phyloP scores from a whole-genome alignment of 2,329 filamentous ascomycete genomes.

The Colletotrichum sp. region DNA sequence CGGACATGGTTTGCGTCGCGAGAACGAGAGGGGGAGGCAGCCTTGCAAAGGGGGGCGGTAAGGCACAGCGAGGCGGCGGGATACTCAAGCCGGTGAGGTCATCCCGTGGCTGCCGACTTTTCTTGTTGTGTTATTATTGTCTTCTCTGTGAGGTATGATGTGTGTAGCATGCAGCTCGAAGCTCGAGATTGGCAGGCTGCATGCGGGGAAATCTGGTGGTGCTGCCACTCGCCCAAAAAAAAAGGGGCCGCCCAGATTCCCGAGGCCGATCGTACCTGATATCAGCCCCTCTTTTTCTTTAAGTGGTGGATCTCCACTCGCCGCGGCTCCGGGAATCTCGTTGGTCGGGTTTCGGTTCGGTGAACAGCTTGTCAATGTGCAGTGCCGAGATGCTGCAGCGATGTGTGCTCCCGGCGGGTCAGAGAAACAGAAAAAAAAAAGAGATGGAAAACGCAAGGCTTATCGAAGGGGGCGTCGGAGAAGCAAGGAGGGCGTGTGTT shows the following conservation, averaged over 20 bases:
- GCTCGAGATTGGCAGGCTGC: not conserved
- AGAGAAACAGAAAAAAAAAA: not conserved
- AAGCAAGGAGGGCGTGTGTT: not conserved
- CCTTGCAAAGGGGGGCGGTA: not conserved
- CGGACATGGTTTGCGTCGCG: not conserved
- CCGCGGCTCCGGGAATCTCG: not conserved
- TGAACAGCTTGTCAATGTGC: not conserved
- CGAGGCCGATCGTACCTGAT: slow-evolving; percentile 1
- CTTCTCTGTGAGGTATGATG: not conserved
- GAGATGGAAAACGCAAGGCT: not conserved
- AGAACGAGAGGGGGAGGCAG: slow-evolving; percentile 4
- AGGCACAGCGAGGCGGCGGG: not conserved
- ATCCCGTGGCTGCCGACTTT: not conserved
- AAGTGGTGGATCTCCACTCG: not conserved
- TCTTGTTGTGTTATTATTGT: not conserved
- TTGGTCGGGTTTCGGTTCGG: not conserved
- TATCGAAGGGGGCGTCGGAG: not conserved
- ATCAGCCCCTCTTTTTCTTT: not conserved
- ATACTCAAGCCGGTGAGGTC: not conserved
- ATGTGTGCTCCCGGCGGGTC: not conserved
- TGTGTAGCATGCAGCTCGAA: not conserved
- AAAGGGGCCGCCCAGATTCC: not conserved
- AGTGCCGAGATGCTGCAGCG: not conserved
- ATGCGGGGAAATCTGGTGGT: not conserved
- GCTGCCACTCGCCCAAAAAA: not conserved